Evolutionary conservation across 2,329 filamentous ascomycete genomes (phyloP).

Genomic region (Chaetothyriales sp.): DNA sequence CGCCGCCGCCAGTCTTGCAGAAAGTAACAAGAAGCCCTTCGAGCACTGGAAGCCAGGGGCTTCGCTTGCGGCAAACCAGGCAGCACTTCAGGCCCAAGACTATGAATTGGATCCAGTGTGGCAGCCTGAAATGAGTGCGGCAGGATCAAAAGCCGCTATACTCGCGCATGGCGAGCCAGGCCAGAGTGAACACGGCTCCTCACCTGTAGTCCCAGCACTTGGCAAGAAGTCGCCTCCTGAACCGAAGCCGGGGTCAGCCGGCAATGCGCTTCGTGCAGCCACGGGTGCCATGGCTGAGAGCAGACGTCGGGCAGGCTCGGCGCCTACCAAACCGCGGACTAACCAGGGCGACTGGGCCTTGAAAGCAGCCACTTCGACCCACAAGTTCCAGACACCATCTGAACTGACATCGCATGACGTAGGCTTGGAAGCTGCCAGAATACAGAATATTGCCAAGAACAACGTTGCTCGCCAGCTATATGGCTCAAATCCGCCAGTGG

Average conservation of each 20-base stretch:
- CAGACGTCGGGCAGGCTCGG: conserved; percentile 52
- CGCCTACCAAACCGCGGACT: conserved; percentile 33
- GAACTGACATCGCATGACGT: conserved; percentile 32
- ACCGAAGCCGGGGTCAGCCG: conserved; percentile 35
- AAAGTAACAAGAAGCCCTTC: conserved; percentile 52
- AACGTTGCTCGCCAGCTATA: conserved; percentile 64
- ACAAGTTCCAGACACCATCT: conserved; percentile 31
- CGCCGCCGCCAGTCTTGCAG: conserved; percentile 61
- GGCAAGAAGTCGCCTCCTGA: conserved; percentile 41
- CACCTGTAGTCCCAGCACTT: conserved; percentile 53
- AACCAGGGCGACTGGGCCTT: conserved; percentile 45
- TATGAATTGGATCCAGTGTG: conserved; percentile 49
- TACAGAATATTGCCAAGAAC: conserved; percentile 51
- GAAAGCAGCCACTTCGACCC: conserved; percentile 57
- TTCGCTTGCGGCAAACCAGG: conserved; percentile 46
- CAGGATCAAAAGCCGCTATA: conserved; percentile 62
- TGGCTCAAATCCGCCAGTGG: conserved; percentile 59
- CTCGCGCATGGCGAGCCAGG: conserved; percentile 45
- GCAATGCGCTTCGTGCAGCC: conserved; percentile 60
- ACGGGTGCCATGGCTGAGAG: conserved; percentile 56
- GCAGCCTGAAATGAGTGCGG: conserved; percentile 50
- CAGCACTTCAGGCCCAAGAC: conserved; percentile 46
- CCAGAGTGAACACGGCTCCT: conserved; percentile 42
- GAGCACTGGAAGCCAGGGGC: conserved; percentile 54
- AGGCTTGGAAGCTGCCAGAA: conserved; percentile 43